phyloP scores from a whole-genome alignment of 169 alveolate genomes.

The Eimeria sp. region DNA sequence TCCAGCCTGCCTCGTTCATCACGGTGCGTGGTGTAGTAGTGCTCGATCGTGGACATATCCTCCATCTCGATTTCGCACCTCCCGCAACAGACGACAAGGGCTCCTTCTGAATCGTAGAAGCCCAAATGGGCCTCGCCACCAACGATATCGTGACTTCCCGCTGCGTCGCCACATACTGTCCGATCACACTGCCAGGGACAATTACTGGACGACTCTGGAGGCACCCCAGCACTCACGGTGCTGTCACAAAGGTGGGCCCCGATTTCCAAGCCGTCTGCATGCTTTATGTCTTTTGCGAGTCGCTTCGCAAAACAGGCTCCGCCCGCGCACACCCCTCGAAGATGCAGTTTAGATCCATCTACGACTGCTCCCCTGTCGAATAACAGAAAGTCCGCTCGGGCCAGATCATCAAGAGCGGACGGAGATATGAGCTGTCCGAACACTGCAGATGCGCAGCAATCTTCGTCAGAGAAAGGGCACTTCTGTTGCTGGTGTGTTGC shows the following conservation, averaged over 20 bases:
- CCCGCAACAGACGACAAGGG: neutral
- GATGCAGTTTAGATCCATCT: constrained; percentile 23
- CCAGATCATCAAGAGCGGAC: constrained; percentile 45
- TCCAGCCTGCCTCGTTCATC: constrained; percentile 59
- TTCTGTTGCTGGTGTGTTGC: neutral
- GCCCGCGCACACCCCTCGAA: constrained; percentile 55
- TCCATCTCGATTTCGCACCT: neutral
- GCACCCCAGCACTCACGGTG: neutral
- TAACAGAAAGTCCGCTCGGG: constrained; percentile 42
- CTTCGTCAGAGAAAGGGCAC: neutral
- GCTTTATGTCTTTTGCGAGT: neutral
- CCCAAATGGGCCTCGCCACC: neutral
- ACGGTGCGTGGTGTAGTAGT: constrained; percentile 65
- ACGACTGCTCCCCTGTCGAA: constrained; percentile 46
- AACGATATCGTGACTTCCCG: neutral
- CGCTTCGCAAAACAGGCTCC: neutral
- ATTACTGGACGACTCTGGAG: neutral
- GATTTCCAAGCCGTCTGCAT: neutral
- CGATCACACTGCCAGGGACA: neutral
- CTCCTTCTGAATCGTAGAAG: neutral
- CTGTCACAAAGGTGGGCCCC: neutral
- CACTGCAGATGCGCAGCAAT: neutral
- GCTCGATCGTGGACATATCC: constrained; percentile 44
- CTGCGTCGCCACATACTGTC: neutral
- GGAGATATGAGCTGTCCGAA: constrained; percentile 58